Conservation (phyloP, 2,329 filamentous ascomycete genomes). For the Cryoendolithus antarcticus region DNA sequence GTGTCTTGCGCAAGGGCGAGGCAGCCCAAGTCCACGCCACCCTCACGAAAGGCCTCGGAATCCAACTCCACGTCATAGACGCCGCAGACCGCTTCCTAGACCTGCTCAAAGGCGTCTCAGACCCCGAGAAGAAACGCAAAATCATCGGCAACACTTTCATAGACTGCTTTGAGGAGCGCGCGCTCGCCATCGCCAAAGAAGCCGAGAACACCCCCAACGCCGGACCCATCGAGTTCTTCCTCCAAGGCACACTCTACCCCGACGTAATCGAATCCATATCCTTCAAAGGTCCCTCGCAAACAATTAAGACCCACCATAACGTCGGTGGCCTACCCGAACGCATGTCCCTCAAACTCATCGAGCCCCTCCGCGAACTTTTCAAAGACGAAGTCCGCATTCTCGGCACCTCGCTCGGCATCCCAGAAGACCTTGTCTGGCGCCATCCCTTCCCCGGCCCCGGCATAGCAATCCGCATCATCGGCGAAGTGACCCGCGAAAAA, state of each 20-base stretch:
- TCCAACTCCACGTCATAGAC: constrained; percentile 82
- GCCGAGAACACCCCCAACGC: constrained; percentile 54
- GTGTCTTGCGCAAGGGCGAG: constrained; percentile 76
- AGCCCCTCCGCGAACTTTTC: constrained; percentile 69
- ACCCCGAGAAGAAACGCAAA: constrained; percentile 82
- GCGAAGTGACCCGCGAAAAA: constrained; percentile 68
- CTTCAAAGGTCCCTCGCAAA: constrained; percentile 59
- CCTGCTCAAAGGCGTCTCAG: constrained; percentile 57
- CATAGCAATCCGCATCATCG: constrained; percentile 68
- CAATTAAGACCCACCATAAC: constrained; percentile 65
- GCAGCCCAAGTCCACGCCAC: constrained; percentile 70
- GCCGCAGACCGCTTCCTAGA: constrained; percentile 65
- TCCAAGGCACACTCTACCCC: constrained; percentile 77
- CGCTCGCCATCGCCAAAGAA: constrained; percentile 58
- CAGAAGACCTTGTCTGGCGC: constrained; percentile 63
- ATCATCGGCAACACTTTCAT: constrained; percentile 77
- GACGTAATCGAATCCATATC: constrained; percentile 61
- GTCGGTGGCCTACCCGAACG: constrained; percentile 55
- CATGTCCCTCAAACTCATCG: constrained; percentile 58
- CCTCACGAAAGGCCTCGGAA: constrained; percentile 65
- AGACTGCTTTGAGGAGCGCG: constrained; percentile 72
- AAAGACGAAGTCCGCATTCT: constrained; percentile 69
- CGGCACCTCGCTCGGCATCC: constrained; percentile 57
- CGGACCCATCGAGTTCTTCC: constrained; percentile 73
- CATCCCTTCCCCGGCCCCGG: constrained; percentile 68